Evolutionary conservation across 139 green algal genomes (phyloP).

Genomic region (Trebouxia sp.): DNA sequence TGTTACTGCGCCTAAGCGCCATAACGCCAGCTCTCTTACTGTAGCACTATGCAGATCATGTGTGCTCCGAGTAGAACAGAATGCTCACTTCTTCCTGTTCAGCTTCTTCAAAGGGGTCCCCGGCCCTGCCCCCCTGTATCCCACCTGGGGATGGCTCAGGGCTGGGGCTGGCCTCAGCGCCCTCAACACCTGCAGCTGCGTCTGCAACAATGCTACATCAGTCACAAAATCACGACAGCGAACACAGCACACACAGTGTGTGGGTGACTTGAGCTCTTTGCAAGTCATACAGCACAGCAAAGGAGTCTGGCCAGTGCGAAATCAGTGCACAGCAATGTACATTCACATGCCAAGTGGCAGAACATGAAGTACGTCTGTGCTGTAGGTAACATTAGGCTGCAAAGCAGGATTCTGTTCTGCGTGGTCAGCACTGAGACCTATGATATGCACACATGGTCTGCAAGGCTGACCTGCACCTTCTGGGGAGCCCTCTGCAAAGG

Average conservation of each 20-base stretch:
- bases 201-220: not conserved
- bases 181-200: not conserved
- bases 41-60: not conserved
- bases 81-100: constrained; percentile 34
- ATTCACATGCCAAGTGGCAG: not conserved
- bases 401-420: not conserved
- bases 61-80: not conserved
- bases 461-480: not conserved
- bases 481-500: not conserved
- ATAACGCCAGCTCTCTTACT: too few species aligned
- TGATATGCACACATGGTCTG: not conserved
- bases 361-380: not conserved
- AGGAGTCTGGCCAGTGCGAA: not conserved
- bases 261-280: not conserved
- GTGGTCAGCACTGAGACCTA: not conserved
- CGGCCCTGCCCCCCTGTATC: not conserved
- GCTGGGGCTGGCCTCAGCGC: not conserved
- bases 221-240: not conserved
- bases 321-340: too few species aligned
- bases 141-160: not conserved
- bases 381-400: not conserved
- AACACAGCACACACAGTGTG: not conserved
- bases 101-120: constrained; percentile 38
- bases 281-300: not conserved
- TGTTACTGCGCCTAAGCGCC: too few species aligned